Conservation (phyloP, 2,329 filamentous ascomycete species). For the Diaporthe sp. region DNA sequence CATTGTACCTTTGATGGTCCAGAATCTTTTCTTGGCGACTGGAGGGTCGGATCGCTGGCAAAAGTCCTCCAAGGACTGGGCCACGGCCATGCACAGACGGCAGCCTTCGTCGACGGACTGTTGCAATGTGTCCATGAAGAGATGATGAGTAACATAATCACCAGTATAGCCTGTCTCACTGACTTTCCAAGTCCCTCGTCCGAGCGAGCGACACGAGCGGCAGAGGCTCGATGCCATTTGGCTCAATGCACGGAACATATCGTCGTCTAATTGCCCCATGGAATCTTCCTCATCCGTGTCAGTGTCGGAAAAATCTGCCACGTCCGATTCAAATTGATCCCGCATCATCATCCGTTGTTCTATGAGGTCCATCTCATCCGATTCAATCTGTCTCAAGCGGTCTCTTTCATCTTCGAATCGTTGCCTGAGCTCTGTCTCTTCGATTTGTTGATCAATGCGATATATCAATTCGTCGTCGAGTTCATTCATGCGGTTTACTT, state of each 20-base stretch:
- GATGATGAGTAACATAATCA: not conserved
- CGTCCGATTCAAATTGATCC: not conserved
- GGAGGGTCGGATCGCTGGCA: not conserved
- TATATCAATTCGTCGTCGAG: not conserved
- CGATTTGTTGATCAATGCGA: not conserved
- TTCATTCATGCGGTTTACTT: not conserved
- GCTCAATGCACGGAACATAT: not conserved
- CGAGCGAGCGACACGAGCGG: not conserved
- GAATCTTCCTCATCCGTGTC: not conserved
- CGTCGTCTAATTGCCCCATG: not conserved
- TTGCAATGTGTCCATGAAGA: not conserved
- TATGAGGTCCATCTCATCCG: not conserved
- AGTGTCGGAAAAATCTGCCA: not conserved
- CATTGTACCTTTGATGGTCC: not conserved
- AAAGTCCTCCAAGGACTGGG: not conserved
- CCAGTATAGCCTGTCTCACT: not conserved
- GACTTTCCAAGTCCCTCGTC: not conserved
- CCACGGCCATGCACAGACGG: not conserved
- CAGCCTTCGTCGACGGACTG: not conserved
- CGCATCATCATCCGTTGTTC: not conserved
- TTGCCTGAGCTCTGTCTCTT: not conserved
- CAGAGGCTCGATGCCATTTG: not conserved
- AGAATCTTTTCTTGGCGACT: not conserved
- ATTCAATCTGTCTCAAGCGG: no score
- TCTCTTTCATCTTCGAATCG: not conserved